A percentile compares a stretch with the other conserved stretches of the same genome.
These are phyloP conservation scores for Trichoderma endophyticum DNA, from an alignment of 2,329 filamentous ascomycete genomes.

Conservation along the genomic window DNA sequence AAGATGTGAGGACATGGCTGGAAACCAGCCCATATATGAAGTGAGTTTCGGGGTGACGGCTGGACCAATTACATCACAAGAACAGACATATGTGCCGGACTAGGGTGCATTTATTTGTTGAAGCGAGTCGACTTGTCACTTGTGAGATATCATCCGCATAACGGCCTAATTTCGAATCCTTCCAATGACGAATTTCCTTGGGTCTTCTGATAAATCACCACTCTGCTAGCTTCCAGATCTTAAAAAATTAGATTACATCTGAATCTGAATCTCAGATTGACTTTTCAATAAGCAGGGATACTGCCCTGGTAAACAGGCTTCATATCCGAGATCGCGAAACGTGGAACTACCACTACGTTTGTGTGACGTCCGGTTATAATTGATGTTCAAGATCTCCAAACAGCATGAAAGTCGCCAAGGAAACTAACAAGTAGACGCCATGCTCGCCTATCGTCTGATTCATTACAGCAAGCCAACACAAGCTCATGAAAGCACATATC, in stretches of 20 bases:
- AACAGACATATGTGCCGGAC: neutral
- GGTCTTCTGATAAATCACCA: neutral
- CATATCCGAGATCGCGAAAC: neutral
- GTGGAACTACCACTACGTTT: neutral
- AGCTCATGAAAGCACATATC: slow-evolving; percentile 27
- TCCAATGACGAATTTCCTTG: neutral
- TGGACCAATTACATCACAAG: neutral
- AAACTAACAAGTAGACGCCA: neutral
- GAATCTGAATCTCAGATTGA: neutral
- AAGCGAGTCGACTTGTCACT: slow-evolving; percentile 4
- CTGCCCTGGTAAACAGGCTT: neutral
- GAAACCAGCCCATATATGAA: neutral
- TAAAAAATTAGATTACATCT: neutral
- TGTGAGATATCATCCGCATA: neutral
- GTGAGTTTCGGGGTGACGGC: neutral
- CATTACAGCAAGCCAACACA: slow-evolving; percentile 45
- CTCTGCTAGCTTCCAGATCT: neutral
- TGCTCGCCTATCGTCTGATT: neutral
- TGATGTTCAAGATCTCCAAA: neutral
- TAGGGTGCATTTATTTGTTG: neutral
- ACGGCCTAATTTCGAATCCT: neutral
- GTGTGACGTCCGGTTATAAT: neutral
- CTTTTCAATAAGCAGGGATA: neutral
- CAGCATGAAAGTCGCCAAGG: neutral
- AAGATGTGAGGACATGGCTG: neutral